These are phyloP conservation scores for Eutrema yunnanense DNA, from an alignment of 345 rosid species.

Conservation along the genomic window DNA sequence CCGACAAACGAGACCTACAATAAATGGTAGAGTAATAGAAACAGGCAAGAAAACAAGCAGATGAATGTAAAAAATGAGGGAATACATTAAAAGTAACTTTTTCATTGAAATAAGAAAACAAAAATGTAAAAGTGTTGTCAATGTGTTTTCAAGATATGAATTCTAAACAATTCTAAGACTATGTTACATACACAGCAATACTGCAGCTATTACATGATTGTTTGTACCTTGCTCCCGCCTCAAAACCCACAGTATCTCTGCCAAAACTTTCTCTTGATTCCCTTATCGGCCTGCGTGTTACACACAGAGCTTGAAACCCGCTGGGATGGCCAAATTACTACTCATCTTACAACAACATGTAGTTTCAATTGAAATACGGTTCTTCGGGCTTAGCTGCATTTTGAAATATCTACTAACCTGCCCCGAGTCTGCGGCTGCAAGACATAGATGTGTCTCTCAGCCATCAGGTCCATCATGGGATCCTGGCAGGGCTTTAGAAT, in stretches of 20 bases:
- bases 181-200: slow-evolving; percentile 74
- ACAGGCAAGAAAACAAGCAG: not conserved
- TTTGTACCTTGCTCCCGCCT: slow-evolving; percentile 60
- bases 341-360: slow-evolving; percentile 44
- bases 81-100: not conserved
- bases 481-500: not conserved
- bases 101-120: slow-evolving; percentile 19
- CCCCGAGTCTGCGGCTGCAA: slow-evolving; percentile 38
- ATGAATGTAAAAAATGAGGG: not conserved
- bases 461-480: slow-evolving; percentile 37
- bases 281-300: slow-evolving; percentile 47
- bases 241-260: slow-evolving; percentile 48
- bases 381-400: slow-evolving; percentile 29
- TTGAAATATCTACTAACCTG: slow-evolving; percentile 34
- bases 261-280: slow-evolving; percentile 62
- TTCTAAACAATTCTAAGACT: slow-evolving; percentile 59
- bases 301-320: slow-evolving; percentile 37
- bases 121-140: slow-evolving; percentile 42
- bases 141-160: slow-evolving; percentile 66
- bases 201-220: slow-evolving; percentile 59
- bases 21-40: not conserved
- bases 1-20: not conserved
- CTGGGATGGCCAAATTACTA: slow-evolving; percentile 34
- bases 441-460: slow-evolving; percentile 22
- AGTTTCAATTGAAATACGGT: slow-evolving; percentile 23